Percentiles rank a stretch among this genome's conserved stretches.
Evolutionary conservation across 768 basidiomycete species (phyloP).

Genomic region (Pleurotus djamor): DNA sequence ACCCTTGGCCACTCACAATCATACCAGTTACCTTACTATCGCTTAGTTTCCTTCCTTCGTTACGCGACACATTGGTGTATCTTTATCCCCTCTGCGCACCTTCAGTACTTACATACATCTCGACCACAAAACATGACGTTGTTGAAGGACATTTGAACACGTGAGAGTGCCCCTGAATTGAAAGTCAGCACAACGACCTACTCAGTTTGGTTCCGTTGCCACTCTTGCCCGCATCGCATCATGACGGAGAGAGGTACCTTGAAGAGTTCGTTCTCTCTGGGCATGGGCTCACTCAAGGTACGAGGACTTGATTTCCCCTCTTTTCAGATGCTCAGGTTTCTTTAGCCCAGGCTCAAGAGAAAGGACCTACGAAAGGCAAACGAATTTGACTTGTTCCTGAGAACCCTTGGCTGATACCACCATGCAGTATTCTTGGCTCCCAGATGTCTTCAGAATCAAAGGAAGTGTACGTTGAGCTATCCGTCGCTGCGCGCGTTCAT

Average conservation of each 20-base stretch:
- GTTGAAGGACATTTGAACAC: no score
- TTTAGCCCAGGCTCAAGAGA: slow-evolving; percentile 41
- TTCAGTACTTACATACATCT: no score
- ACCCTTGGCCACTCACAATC: not conserved
- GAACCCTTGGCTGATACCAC: not conserved
- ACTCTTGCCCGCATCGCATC: not conserved
- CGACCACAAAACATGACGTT: no score
- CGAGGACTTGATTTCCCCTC: not conserved
- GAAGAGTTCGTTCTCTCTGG: slow-evolving; percentile 5
- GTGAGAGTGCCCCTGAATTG: not conserved
- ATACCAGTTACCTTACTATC: no score
- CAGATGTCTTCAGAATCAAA: slow-evolving; percentile 82
- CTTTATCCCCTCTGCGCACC: no score
- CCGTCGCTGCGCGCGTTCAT: not conserved
- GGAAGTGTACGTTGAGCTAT: slow-evolving; percentile 61
- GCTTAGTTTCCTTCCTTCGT: no score
- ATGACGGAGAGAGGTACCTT: slow-evolving; percentile 3
- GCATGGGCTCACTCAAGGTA: slow-evolving; percentile 3
- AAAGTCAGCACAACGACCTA: not conserved
- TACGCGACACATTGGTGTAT: no score
- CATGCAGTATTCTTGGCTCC: slow-evolving; percentile 81
- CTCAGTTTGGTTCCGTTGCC: not conserved
- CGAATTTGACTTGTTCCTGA: not conserved
- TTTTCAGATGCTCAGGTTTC: not conserved
- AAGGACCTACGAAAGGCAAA: slow-evolving; percentile 50